A percentile compares a stretch with the other conserved stretches of the same genome.
phyloP scores from a whole-genome alignment of 495 filamentous ascomycete species.

The Penicillium robsamsonii region DNA sequence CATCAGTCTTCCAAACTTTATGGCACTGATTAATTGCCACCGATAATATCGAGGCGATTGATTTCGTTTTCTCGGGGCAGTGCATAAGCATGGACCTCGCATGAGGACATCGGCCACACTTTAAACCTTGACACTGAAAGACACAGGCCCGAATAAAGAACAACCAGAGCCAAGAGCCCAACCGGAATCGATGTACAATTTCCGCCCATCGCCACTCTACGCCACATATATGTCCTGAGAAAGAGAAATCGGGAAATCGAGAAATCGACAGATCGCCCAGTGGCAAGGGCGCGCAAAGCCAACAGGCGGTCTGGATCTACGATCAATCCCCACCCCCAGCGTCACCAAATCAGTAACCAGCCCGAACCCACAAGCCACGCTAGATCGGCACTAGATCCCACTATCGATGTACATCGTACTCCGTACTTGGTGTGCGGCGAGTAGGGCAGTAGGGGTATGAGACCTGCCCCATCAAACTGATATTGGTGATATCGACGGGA shows the following conservation, averaged over 20 bases:
- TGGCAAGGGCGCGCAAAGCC: background rate
- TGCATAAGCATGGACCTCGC: too few relatives aligned
- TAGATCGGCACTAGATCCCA: slow-evolving; percentile 6
- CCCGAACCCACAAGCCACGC: background rate
- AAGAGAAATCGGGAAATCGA: background rate
- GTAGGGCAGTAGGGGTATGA: background rate
- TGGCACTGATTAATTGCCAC: too few relatives aligned
- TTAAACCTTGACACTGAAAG: too few relatives aligned
- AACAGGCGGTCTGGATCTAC: slow-evolving; percentile 9
- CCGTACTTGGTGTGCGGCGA: background rate
- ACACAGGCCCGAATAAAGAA: too few relatives aligned
- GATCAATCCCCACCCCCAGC: background rate
- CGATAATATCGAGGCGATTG: too few relatives aligned
- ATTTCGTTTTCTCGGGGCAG: too few relatives aligned
- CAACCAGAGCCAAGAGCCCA: background rate
- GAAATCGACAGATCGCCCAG: background rate
- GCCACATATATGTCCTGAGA: background rate
- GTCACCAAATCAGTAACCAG: background rate
- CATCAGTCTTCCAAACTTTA: too few relatives aligned
- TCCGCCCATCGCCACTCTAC: background rate
- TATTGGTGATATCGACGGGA: background rate
- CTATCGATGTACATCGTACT: background rate
- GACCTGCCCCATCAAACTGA: background rate
- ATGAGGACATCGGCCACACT: too few relatives aligned
- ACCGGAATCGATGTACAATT: background rate